A percentile compares a stretch with the other conserved stretches of the same genome.
These are phyloP conservation scores for Rosa rugosa DNA, from an alignment of 306 rosid genomes.

Conservation along the genomic window DNA sequence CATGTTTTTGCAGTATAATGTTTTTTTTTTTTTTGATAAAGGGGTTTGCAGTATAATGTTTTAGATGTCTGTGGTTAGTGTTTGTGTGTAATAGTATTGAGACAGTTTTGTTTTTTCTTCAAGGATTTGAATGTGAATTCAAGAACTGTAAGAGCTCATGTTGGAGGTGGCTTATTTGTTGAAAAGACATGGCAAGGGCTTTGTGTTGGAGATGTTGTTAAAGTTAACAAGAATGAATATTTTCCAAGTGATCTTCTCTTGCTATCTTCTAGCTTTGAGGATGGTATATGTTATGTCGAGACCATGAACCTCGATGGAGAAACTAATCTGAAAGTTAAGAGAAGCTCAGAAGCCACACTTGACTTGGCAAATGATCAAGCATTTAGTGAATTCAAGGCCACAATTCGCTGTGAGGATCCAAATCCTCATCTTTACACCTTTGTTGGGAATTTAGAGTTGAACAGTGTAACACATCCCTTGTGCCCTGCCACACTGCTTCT, in stretches of 20 bases:
- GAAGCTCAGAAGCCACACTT: slow-evolving; percentile 29
- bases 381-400: slow-evolving; percentile 11
- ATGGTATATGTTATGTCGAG: slow-evolving; percentile 36
- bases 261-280: slow-evolving; percentile 32
- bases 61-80: neutral
- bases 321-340: slow-evolving; percentile 36
- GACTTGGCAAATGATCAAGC: slow-evolving; percentile 19
- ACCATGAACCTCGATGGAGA: slow-evolving; percentile 48
- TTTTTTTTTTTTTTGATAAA: no score
- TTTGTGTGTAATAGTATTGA: neutral
- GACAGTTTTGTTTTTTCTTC: neutral
- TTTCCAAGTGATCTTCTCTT: slow-evolving; percentile 40
- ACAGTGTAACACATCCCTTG: slow-evolving; percentile 11
- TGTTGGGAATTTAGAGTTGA: slow-evolving; percentile 26
- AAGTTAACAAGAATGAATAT: slow-evolving; percentile 28
- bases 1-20: neutral
- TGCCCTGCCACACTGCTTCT: slow-evolving; percentile 24
- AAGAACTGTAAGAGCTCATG: slow-evolving; percentile 16
- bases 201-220: slow-evolving; percentile 29
- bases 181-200: slow-evolving; percentile 26
- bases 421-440: slow-evolving; percentile 36
- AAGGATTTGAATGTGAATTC: slow-evolving; percentile 35
- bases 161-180: slow-evolving; percentile 8
- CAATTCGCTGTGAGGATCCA: slow-evolving; percentile 37
- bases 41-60: neutral